Percentiles rank a stretch among this genome's conserved stretches.
These are phyloP conservation scores for Calonectria pseudoreteaudii DNA, from an alignment of 2,329 filamentous ascomycete genomes.

Conservation along the genomic window DNA sequence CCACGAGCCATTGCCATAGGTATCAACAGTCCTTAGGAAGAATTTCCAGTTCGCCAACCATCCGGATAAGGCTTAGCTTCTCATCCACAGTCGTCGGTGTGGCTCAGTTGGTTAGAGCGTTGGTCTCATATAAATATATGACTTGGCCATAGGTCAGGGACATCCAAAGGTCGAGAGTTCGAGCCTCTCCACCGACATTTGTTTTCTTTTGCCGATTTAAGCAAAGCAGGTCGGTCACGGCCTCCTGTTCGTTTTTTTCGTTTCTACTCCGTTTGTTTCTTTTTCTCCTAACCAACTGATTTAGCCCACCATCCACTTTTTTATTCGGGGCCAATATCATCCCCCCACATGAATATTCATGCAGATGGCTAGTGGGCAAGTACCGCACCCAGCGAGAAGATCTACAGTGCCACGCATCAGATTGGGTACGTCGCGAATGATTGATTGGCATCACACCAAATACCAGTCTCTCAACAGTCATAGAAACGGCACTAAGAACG, in stretches of 20 bases:
- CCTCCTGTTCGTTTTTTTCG: not conserved
- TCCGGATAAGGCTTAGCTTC: conserved; percentile 27
- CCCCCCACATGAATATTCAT: not conserved
- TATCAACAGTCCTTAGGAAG: not conserved
- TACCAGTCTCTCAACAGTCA: conserved; percentile 18
- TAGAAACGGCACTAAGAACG: conserved; percentile 6
- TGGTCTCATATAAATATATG: conserved; percentile 42
- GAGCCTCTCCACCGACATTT: conserved; percentile 43
- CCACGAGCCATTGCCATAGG: not conserved
- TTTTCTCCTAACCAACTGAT: not conserved
- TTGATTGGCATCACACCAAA: conserved; percentile 22
- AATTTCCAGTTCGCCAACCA: not conserved
- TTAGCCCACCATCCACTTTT: not conserved
- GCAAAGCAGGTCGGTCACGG: not conserved
- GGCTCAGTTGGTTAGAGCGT: conserved; percentile 47
- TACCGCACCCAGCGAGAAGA: not conserved
- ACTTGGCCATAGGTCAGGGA: conserved; percentile 38
- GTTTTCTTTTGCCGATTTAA: conserved; percentile 1
- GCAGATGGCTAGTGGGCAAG: not conserved
- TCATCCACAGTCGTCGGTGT: conserved; percentile 32
- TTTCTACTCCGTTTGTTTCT: not conserved
- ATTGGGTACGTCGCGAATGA: not conserved
- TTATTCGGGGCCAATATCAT: not conserved
- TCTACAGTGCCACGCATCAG: conserved; percentile 2
- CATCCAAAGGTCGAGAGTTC: conserved; percentile 47